Conservation (phyloP, 768 basidiomycete genomes). For the Leccinum subtestaceum region DNA sequence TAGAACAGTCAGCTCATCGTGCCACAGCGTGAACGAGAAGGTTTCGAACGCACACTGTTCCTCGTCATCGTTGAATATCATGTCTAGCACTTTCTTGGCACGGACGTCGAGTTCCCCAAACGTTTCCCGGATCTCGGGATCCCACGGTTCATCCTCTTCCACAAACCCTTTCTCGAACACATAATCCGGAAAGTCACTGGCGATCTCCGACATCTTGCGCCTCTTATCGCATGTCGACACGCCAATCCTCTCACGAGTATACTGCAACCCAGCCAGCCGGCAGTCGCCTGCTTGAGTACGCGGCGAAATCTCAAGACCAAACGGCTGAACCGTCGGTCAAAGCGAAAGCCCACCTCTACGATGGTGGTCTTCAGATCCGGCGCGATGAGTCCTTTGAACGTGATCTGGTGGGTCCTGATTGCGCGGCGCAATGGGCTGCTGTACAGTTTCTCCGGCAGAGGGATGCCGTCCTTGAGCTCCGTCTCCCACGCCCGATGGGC, state of each 20-base stretch:
- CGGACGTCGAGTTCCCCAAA: conserved; percentile 29
- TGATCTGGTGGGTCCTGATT: conserved; percentile 51
- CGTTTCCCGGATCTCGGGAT: conserved; percentile 52
- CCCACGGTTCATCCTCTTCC: conserved; percentile 66
- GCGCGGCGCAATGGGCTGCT: conserved; percentile 65
- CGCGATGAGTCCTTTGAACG: conserved; percentile 45
- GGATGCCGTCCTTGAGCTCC: conserved; percentile 42
- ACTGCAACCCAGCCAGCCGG: conserved; percentile 34
- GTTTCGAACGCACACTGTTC: conserved; percentile 44
- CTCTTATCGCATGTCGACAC: conserved; percentile 73
- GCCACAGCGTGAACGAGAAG: neutral
- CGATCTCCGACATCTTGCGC: conserved; percentile 47
- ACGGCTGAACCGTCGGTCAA: neutral
- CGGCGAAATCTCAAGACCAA: neutral
- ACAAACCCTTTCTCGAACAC: conserved; percentile 54
- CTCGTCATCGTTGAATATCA: conserved; percentile 47
- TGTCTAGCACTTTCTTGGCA: conserved; percentile 44
- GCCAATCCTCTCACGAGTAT: conserved; percentile 64
- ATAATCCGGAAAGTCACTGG: conserved; percentile 46
- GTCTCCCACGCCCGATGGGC: conserved; percentile 46
- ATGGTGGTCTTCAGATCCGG: conserved; percentile 38
- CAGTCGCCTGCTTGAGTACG: neutral
- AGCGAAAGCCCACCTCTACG: conserved; percentile 47
- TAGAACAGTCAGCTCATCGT: neutral
- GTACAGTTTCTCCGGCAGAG: conserved; percentile 54